phyloP scores from a whole-genome alignment of 306 rosid species.

The Prunus campanulata region DNA sequence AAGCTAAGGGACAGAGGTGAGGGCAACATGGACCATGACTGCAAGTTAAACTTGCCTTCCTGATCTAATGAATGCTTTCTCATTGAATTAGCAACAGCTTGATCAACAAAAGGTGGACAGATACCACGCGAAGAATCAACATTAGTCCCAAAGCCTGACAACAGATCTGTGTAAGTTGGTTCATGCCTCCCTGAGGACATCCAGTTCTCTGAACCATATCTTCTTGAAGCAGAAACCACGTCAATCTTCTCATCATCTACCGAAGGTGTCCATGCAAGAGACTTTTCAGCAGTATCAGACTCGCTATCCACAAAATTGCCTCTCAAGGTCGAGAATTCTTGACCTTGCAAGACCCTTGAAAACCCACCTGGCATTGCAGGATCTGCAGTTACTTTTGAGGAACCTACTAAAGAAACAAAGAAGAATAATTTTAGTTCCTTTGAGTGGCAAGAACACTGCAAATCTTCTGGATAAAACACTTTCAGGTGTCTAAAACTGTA shows the following conservation, averaged over 20 bases:
- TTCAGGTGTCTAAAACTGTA: constrained; percentile 15
- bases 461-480: neutral
- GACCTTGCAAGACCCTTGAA: constrained; percentile 99
- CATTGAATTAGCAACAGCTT: constrained; percentile 35
- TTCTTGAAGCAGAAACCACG: constrained; percentile 59
- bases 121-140: constrained; percentile 40
- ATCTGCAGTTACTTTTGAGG: constrained; percentile 62
- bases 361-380: constrained; percentile 62
- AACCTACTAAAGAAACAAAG: constrained; percentile 25
- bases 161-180: constrained; percentile 67
- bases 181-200: constrained; percentile 64
- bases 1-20: constrained; percentile 58
- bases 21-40: constrained; percentile 52
- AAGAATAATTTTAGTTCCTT: neutral
- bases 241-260: constrained; percentile 65
- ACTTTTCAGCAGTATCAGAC: constrained; percentile 58
- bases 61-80: constrained; percentile 50
- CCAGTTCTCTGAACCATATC: constrained; percentile 62
- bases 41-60: constrained; percentile 60
- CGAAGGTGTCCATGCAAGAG: constrained; percentile 56
- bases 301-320: constrained; percentile 63
- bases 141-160: constrained; percentile 69
- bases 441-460: neutral
- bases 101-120: constrained; percentile 37
- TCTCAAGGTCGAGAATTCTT: constrained; percentile 79